Evolutionary conservation across 345 rosid genomes (phyloP), one percentile per base, ranked within the genome.

Genomic region (Anacardium occidentale): DNA sequence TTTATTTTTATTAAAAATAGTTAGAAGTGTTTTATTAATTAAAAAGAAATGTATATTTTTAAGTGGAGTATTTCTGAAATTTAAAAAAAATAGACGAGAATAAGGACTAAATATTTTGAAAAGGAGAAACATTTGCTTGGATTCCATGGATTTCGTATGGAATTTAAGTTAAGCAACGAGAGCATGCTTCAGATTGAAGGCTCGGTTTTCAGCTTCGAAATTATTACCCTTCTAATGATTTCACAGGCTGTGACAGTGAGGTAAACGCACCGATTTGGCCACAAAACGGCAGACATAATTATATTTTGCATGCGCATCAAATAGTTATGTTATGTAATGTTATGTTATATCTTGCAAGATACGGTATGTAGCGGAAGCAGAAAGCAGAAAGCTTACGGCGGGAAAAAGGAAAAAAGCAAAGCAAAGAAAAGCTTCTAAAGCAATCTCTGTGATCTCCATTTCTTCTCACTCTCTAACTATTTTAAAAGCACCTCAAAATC

Each of bases 301-400:
- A 37, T 37, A 6, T 37, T 37, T 37, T 5, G 9, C 42, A 37
- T 37, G 42, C 42, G 8, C 8, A n/a, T n/a, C n/a, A n/a, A n/a
- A n/a, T n/a, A n/a, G n/a, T n/a, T n/a, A n/a, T n/a, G n/a, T n/a
- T n/a, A n/a, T n/a, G n/a, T n/a, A n/a, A n/a, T 29, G 32, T 29
- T 29, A 29, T 3, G 60, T n/a, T 40, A n/a, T 54, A 50, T 21
- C 73, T 73, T 73, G 34, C 21, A 70, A 63, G 54, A 7, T 62
- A 61, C 62, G 57, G 70, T 2, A 58, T 55, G 77, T 50, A 71
- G 81, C 83, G 74, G 80, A 80, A 64, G 77, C 74, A 81, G n/a
- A n/a, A n/a, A n/a, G n/a, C n/a, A 29, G 74, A 69, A 81, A 80
- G 88, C 84, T 77, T 66, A 73, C 89, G 86, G 91, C 86, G 75